Evolutionary conservation across 2,329 filamentous ascomycete genomes (phyloP).

Genomic region (Macrophomina phaseolina): DNA sequence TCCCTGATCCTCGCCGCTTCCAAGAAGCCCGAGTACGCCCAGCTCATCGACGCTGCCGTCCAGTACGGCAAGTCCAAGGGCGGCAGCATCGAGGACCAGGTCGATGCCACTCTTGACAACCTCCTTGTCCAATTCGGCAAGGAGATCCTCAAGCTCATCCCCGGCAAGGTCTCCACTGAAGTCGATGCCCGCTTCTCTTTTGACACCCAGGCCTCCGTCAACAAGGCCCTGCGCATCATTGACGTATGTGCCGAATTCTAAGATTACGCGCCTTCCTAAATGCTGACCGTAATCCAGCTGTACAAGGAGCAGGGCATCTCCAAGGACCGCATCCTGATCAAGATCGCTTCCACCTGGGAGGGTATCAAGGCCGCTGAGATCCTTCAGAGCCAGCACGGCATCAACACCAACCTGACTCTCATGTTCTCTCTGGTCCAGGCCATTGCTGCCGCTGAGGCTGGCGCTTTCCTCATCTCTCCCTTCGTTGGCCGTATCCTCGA

Average conservation of each 20-base stretch:
- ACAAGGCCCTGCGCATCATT: slow-evolving; percentile 97
- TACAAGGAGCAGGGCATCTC: slow-evolving; percentile 90
- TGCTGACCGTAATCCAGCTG: slow-evolving; percentile 64
- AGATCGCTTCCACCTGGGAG: slow-evolving; percentile 99
- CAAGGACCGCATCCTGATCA: slow-evolving; percentile 97
- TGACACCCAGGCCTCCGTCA: slow-evolving; percentile 86
- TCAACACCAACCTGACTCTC: slow-evolving; percentile 99
- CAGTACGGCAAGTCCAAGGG: slow-evolving; percentile 81
- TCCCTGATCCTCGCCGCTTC: slow-evolving; percentile 97
- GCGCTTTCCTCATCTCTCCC: slow-evolving; percentile 96
- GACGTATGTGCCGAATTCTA: slow-evolving; percentile 64
- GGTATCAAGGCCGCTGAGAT: slow-evolving; percentile 98
- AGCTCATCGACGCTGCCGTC: slow-evolving; percentile 85
- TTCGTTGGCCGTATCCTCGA: slow-evolving; percentile 99
- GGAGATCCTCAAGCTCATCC: slow-evolving; percentile 95
- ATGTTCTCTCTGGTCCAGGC: slow-evolving; percentile 97
- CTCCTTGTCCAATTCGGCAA: slow-evolving; percentile 97
- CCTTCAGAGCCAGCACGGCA: slow-evolving; percentile 90
- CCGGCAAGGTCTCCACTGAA: slow-evolving; percentile 98
- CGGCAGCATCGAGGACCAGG: slow-evolving; percentile 74
- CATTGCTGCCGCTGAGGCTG: slow-evolving; percentile 93
- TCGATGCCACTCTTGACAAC: slow-evolving; percentile 88
- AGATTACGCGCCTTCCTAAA: neutral
- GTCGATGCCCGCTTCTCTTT: slow-evolving; percentile 97
- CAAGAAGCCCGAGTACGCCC: slow-evolving; percentile 96